Percentiles rank a stretch among this genome's conserved stretches.
Evolutionary conservation across 140 eudicot genomes (phyloP).

Genomic region (Artemisia princeps): DNA sequence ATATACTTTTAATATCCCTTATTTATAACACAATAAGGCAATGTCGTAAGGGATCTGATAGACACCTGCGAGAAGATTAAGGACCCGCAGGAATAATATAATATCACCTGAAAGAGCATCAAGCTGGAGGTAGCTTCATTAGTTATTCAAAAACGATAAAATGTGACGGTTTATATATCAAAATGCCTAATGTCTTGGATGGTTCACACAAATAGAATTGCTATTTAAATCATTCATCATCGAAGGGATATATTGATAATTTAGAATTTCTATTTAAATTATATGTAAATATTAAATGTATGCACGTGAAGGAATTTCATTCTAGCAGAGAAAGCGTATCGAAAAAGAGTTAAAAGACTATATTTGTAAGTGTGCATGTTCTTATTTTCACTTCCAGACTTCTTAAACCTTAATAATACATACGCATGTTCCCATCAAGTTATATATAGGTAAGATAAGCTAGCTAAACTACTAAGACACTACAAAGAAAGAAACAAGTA

Average conservation of each 20-base stretch:
- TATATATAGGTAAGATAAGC: neutral
- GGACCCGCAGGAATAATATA: conserved; percentile 70
- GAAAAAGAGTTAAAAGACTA: neutral
- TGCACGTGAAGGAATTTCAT: neutral
- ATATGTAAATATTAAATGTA: neutral
- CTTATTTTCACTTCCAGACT: neutral
- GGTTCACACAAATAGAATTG: too few relatives aligned
- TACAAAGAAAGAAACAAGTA: neutral
- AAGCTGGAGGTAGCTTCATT: conserved; percentile 51
- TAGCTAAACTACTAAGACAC: neutral
- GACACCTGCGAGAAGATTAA: conserved; percentile 85
- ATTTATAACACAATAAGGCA: conserved; percentile 1
- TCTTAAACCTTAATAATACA: neutral
- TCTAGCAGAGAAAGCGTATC: neutral
- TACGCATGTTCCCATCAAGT: neutral
- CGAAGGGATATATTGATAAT: neutral
- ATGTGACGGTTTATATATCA: neutral
- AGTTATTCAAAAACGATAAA: conserved; percentile 25
- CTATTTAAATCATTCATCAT: too few relatives aligned
- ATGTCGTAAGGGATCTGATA: conserved; percentile 20
- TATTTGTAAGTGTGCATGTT: neutral
- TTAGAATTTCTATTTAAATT: too few relatives aligned
- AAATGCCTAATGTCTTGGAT: conserved; percentile 9
- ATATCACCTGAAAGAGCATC: conserved; percentile 98
- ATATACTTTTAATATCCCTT: conserved; percentile 3